These are phyloP conservation scores for Thermothielavioides terrestris DNA, from an alignment of 495 filamentous ascomycete species.

Conservation along the genomic window DNA sequence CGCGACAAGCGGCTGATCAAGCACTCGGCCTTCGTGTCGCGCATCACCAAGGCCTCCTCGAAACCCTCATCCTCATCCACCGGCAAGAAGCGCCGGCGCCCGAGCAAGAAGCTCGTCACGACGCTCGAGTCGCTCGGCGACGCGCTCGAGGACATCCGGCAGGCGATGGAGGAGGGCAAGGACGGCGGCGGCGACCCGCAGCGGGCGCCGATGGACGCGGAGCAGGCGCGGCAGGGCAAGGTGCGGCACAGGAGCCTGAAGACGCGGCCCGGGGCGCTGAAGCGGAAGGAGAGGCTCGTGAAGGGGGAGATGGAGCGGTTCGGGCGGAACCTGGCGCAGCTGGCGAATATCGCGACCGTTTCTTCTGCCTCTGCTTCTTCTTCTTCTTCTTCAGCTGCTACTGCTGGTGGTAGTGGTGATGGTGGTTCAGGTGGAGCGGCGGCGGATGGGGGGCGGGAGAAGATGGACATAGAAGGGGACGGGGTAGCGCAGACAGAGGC, in stretches of 20 bases:
- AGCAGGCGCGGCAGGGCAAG: conserved; percentile 36
- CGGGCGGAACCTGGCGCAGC: conserved; percentile 65
- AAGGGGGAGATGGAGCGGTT: conserved; percentile 74
- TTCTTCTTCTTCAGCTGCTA: not conserved
- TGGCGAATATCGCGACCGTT: conserved; percentile 28
- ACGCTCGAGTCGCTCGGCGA: conserved; percentile 68
- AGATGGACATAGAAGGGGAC: conserved; percentile 9
- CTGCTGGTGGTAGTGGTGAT: not conserved
- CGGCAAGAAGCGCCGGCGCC: conserved; percentile 51
- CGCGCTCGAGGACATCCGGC: conserved; percentile 55
- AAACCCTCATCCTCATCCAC: not conserved
- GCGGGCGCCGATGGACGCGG: conserved; percentile 26
- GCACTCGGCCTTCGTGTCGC: conserved; percentile 63
- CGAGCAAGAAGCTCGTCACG: conserved; percentile 67
- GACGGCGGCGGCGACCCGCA: conserved; percentile 25
- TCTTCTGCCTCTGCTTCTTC: no score
- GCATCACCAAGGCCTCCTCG: conserved; percentile 55
- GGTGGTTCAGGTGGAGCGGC: not conserved
- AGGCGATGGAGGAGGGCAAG: conserved; percentile 29
- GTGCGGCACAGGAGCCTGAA: conserved; percentile 63
- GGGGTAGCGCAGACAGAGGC: conserved; percentile 7
- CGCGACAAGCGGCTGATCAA: conserved; percentile 70
- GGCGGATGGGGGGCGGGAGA: not conserved
- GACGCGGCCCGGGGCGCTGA: conserved; percentile 68
- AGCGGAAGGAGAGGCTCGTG: conserved; percentile 71